Conservation (phyloP, 805 yeast genomes). For the Schwanniomyces pseudopolymorphus region DNA sequence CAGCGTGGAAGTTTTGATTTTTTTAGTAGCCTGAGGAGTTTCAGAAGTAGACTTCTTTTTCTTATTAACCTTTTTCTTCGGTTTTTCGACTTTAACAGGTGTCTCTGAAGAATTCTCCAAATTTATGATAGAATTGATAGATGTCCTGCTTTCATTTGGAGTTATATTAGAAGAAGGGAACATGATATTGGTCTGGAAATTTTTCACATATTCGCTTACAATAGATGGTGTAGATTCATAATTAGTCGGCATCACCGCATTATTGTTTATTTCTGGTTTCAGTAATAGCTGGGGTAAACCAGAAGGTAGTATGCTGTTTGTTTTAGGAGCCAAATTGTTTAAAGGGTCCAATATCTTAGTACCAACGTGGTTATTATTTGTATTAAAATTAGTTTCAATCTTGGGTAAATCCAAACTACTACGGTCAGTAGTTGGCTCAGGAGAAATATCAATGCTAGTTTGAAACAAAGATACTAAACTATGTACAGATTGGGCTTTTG, state of each 20-base stretch:
- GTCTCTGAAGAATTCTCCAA: slow-evolving; percentile 21
- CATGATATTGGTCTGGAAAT: slow-evolving; percentile 32
- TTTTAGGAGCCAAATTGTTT: background rate
- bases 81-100: slow-evolving; percentile 1
- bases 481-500: slow-evolving; percentile 6
- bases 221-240: background rate
- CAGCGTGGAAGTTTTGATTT: background rate
- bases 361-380: background rate
- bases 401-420: slow-evolving; percentile 3
- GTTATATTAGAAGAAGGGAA: slow-evolving; percentile 5
- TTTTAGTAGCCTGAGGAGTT: slow-evolving; percentile 1
- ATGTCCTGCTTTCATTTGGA: slow-evolving; percentile 28
- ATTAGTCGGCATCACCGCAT: background rate
- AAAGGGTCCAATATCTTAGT: too few relatives aligned
- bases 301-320: background rate
- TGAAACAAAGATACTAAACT: slow-evolving; percentile 32
- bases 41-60: slow-evolving; percentile 6
- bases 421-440: slow-evolving; percentile 3
- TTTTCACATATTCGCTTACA: slow-evolving; percentile 24
- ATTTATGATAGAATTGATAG: slow-evolving; percentile 42
- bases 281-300: background rate
- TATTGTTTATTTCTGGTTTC: background rate
- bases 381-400: background rate
- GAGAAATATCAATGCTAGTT: slow-evolving; percentile 22
- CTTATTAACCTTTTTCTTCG: slow-evolving; percentile 1